Evolutionary conservation across 2,329 filamentous ascomycete genomes (phyloP).

Genomic region (Parastagonospora nodorum): DNA sequence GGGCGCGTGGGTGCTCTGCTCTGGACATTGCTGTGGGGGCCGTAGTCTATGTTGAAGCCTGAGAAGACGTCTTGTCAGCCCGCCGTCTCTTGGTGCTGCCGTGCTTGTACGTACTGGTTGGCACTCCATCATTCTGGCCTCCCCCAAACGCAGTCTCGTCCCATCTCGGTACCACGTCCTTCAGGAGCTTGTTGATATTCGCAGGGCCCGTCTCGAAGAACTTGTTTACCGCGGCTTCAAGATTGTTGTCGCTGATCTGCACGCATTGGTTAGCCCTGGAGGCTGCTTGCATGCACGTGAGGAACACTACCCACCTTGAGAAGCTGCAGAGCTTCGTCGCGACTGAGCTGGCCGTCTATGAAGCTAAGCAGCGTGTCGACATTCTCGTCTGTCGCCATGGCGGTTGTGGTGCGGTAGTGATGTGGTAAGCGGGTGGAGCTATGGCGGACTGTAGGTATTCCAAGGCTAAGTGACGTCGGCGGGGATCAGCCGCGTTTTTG

Average conservation of each 20-base stretch:
- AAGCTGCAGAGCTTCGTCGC: conserved; percentile 23
- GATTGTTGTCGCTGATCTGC: conserved; percentile 31
- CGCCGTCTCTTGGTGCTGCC: conserved; percentile 4
- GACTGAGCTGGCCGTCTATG: conserved; percentile 16
- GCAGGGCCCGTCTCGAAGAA: conserved; percentile 24
- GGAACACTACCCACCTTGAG: conserved; percentile 13
- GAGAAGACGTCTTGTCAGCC: conserved; percentile 18
- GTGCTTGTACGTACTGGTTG: not conserved
- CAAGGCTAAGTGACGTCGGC: not conserved
- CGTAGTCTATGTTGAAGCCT: conserved; percentile 46
- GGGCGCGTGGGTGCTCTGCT: conserved; percentile 45
- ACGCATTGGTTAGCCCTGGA: conserved; percentile 2
- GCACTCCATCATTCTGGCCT: conserved; percentile 29
- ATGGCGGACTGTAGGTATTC: not conserved
- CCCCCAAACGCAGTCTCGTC: conserved; percentile 37
- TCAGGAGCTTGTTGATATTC: conserved; percentile 24
- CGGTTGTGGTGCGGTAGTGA: not conserved
- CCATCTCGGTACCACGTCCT: conserved; percentile 31
- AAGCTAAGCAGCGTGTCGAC: conserved; percentile 14
- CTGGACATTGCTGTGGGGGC: conserved; percentile 33
- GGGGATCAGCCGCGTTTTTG: not conserved
- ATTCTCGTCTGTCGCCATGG: conserved; percentile 16
- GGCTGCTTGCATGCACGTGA: not conserved
- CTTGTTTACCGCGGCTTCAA: conserved; percentile 30
- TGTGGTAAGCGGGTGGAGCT: not conserved